Conservation (phyloP, 495 filamentous ascomycete genomes). For the Penicillium canariense region DNA sequence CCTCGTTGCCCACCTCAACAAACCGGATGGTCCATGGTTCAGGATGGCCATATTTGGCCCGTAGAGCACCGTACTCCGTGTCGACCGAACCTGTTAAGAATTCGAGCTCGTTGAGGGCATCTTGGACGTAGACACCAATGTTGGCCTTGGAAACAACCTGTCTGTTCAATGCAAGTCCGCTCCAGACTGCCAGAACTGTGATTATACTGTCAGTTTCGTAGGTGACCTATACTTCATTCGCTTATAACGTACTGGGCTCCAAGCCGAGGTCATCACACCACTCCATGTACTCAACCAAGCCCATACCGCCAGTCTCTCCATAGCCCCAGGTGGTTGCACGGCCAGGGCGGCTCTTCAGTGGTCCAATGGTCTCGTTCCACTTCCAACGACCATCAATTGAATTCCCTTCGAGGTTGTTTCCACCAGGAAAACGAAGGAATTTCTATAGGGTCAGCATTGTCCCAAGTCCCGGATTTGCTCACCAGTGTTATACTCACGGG, state of each 20-base stretch:
- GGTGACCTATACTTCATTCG: not conserved
- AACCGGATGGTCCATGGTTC: constrained; percentile 48
- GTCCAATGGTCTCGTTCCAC: constrained; percentile 68
- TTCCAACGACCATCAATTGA: constrained; percentile 55
- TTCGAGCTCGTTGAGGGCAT: constrained; percentile 65
- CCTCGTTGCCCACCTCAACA: constrained; percentile 58
- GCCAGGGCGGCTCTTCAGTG: constrained; percentile 60
- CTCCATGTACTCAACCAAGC: constrained; percentile 60
- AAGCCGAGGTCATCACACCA: constrained; percentile 63
- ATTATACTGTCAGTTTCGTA: not conserved
- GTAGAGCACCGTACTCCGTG: constrained; percentile 43
- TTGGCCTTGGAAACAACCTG: constrained; percentile 34
- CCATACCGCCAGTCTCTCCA: constrained; percentile 56
- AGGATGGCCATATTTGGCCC: constrained; percentile 45
- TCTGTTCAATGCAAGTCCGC: constrained; percentile 58
- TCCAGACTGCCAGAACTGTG: constrained; percentile 55
- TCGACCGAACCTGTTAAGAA: constrained; percentile 36
- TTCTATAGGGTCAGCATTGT: constrained; percentile 32
- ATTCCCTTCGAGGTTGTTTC: constrained; percentile 63
- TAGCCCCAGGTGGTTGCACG: constrained; percentile 61
- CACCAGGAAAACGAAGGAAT: constrained; percentile 64
- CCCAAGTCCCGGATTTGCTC: too few relatives aligned
- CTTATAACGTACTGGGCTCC: constrained; percentile 43
- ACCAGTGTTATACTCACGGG: constrained; percentile 15
- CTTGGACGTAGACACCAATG: constrained; percentile 44